phyloP scores from a whole-genome alignment of 2,329 filamentous ascomycete species.

The Gliomastix tumulicola region DNA sequence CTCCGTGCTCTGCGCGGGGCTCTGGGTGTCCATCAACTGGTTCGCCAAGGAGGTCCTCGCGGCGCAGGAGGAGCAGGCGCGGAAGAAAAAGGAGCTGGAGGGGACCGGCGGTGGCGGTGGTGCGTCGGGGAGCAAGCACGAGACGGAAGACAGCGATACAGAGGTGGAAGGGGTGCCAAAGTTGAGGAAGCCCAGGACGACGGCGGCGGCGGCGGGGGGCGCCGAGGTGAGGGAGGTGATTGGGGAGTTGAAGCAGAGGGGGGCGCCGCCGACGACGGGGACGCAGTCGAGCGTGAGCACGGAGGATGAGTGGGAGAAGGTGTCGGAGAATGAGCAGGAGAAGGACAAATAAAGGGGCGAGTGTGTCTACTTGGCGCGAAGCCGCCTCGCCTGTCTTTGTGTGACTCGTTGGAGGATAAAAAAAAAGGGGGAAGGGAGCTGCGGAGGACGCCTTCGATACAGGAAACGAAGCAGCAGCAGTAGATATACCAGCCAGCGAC shows the following conservation, averaged over 20 bases:
- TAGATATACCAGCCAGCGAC: no score
- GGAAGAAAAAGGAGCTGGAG: constrained; percentile 21
- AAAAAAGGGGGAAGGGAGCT: no score
- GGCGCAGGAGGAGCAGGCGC: constrained; percentile 30
- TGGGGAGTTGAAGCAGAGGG: constrained; percentile 43
- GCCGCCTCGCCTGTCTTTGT: no score
- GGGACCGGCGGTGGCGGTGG: no score
- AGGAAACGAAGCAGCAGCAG: no score
- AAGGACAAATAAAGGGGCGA: constrained; percentile 53
- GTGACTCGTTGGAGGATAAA: no score
- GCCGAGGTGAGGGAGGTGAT: constrained; percentile 32
- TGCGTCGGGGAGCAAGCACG: neutral
- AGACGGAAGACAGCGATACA: constrained; percentile 28
- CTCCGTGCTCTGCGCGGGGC: constrained; percentile 67
- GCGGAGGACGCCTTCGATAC: no score
- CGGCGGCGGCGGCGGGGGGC: constrained; percentile 17
- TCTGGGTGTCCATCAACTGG: constrained; percentile 98
- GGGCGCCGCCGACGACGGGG: constrained; percentile 26
- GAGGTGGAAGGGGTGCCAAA: constrained; percentile 31
- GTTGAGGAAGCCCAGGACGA: constrained; percentile 5
- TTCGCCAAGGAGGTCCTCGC: constrained; percentile 64
- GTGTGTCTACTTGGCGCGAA: no score
- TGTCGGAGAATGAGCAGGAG: constrained; percentile 66
- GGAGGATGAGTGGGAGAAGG: constrained; percentile 97
- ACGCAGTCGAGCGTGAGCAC: constrained; percentile 62